A percentile compares a stretch with the other conserved stretches of the same genome.
Conservation (phyloP, 805 yeast species). For the Huiozyma naganishii region DNA sequence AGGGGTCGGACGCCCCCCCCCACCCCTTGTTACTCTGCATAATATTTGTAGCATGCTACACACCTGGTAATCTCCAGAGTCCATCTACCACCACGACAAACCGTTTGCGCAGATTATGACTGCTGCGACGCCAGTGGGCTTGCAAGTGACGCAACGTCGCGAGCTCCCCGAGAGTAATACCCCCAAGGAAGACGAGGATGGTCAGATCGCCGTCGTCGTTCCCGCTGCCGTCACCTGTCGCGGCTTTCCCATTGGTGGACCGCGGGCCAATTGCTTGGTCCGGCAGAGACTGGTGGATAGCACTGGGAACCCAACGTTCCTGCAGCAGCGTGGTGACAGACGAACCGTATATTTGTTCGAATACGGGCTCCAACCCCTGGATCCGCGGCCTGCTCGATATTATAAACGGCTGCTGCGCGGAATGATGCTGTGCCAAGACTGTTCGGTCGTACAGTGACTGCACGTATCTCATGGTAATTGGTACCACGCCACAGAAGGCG, state of each 20-base stretch:
- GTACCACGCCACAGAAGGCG: slow-evolving; percentile 75
- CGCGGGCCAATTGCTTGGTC: background rate
- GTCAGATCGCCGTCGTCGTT: slow-evolving; percentile 13
- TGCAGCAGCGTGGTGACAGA: slow-evolving; percentile 6
- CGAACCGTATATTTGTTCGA: slow-evolving; percentile 21
- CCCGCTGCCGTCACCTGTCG: background rate
- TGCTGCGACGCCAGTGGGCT: slow-evolving; percentile 29
- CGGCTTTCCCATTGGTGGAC: background rate
- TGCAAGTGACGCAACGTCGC: slow-evolving; percentile 60
- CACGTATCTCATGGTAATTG: slow-evolving; percentile 57
- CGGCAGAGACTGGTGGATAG: slow-evolving; percentile 3
- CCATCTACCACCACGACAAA: slow-evolving; percentile 40
- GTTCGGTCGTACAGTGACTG: slow-evolving; percentile 57
- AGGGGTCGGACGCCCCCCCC: no score
- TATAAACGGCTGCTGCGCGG: slow-evolving; percentile 26
- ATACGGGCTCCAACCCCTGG: slow-evolving; percentile 13
- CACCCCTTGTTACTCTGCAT: no score
- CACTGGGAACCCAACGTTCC: slow-evolving; percentile 16
- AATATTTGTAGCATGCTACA: no score
- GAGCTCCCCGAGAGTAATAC: slow-evolving; percentile 76
- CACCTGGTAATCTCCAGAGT: slow-evolving; percentile 11
- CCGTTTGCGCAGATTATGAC: slow-evolving; percentile 23
- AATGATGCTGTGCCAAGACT: slow-evolving; percentile 31
- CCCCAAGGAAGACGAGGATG: slow-evolving; percentile 63
- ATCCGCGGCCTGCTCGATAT: slow-evolving; percentile 20